phyloP scores from a whole-genome alignment of 306 rosid species.

The Quercus parvula region DNA sequence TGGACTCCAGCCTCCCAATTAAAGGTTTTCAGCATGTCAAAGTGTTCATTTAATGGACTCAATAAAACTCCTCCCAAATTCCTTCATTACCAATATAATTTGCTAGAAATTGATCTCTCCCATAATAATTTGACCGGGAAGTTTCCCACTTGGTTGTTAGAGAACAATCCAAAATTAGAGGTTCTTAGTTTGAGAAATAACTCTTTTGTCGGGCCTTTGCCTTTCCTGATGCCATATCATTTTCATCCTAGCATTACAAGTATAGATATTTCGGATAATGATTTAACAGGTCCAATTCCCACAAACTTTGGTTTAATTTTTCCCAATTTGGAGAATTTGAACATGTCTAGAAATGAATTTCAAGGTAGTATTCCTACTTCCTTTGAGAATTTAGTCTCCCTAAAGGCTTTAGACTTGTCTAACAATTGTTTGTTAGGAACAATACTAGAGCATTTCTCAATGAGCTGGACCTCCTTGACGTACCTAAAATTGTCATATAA shows the following conservation, averaged over 20 bases:
- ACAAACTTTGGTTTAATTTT: background rate
- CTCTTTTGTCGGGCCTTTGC: background rate
- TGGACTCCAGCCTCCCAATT: background rate
- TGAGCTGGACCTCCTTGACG: background rate
- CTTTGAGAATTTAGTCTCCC: background rate
- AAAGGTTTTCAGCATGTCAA: background rate
- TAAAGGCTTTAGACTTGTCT: background rate
- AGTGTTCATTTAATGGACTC: background rate
- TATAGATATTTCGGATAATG: background rate
- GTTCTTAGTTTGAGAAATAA: background rate
- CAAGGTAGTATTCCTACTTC: background rate
- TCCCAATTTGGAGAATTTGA: background rate
- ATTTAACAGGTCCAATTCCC: background rate
- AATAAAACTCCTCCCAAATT: background rate
- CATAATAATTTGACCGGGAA: background rate
- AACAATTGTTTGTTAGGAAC: background rate
- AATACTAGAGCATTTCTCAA: background rate
- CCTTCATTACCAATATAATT: background rate
- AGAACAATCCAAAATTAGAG: background rate
- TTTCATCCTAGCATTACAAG: background rate
- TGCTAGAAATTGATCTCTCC: background rate
- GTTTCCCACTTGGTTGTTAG: background rate
- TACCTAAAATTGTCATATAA: background rate
- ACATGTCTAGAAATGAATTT: background rate
- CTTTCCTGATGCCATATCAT: background rate